Evolutionary conservation across 2,329 filamentous ascomycete genomes (phyloP).

Genomic region (Scortechinia acanthostroma): DNA sequence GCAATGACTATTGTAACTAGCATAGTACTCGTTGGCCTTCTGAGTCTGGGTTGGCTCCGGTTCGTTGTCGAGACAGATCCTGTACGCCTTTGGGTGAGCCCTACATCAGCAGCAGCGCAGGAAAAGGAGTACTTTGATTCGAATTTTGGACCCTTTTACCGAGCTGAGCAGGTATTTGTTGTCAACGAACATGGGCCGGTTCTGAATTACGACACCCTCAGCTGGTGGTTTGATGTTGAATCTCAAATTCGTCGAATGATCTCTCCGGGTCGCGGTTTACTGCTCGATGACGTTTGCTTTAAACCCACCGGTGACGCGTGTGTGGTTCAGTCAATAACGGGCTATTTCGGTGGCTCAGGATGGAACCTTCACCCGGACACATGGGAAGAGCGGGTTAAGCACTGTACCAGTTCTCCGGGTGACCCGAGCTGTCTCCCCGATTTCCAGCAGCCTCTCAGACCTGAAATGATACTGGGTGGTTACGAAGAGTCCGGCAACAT

Average conservation of each 20-base stretch:
- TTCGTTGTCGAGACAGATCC: constrained; percentile 89
- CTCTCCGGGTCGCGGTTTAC: constrained; percentile 60
- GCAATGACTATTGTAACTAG: constrained; percentile 73
- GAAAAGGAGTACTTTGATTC: constrained; percentile 91
- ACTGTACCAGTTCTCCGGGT: constrained; percentile 71
- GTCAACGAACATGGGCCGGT: constrained; percentile 85
- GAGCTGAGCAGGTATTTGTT: constrained; percentile 85
- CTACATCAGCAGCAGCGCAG: constrained; percentile 78
- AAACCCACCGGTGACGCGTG: constrained; percentile 86
- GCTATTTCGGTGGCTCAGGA: constrained; percentile 72
- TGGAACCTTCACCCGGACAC: constrained; percentile 48
- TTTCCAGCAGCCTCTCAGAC: constrained; percentile 82
- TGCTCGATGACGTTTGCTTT: constrained; percentile 80
- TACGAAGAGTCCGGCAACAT: constrained; percentile 49
- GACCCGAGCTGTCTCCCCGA: constrained; percentile 70
- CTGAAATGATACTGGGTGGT: constrained; percentile 79
- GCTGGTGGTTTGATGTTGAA: constrained; percentile 93
- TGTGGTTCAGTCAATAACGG: constrained; percentile 85
- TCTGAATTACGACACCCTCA: constrained; percentile 77
- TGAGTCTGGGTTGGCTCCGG: constrained; percentile 81
- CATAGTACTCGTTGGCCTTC: constrained; percentile 66
- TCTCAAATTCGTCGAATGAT: constrained; percentile 67
- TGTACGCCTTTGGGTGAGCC: constrained; percentile 92
- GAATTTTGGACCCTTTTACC: constrained; percentile 92
- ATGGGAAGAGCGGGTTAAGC: constrained; percentile 68